A percentile compares a stretch with the other conserved stretches of the same genome.
These are phyloP conservation scores for Ogataea siamensis DNA, from an alignment of 805 yeast species.

Conservation along the genomic window DNA sequence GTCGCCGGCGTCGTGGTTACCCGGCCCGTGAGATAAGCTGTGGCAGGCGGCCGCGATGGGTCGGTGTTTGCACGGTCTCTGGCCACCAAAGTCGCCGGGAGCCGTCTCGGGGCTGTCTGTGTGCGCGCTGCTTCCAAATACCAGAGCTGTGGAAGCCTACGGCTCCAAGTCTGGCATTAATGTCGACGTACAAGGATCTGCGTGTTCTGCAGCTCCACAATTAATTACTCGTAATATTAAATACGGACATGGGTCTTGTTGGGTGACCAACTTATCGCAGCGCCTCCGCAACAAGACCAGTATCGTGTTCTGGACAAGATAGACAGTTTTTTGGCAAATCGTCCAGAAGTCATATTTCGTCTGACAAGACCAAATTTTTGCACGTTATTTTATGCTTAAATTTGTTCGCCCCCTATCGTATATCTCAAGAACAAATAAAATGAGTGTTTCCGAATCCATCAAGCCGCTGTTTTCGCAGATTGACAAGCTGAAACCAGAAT, in stretches of 20 bases:
- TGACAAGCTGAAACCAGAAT: slow-evolving; percentile 71
- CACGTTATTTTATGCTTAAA: slow-evolving; percentile 8
- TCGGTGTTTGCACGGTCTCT: too few relatives aligned
- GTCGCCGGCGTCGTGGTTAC: background rate
- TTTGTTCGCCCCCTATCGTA: slow-evolving; percentile 13
- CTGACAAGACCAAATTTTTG: background rate
- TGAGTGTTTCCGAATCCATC: slow-evolving; percentile 31
- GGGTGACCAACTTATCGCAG: too few relatives aligned
- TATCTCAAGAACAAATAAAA: slow-evolving; percentile 8
- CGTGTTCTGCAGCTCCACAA: too few relatives aligned
- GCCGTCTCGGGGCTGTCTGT: too few relatives aligned
- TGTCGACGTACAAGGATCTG: too few relatives aligned
- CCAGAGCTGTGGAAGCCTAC: too few relatives aligned
- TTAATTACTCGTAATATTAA: too few relatives aligned
- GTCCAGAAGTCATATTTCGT: background rate
- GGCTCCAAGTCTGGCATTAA: too few relatives aligned
- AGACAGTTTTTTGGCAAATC: background rate
- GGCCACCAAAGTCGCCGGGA: too few relatives aligned
- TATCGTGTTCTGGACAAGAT: background rate
- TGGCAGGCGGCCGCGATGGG: slow-evolving; percentile 1
- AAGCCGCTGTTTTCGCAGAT: slow-evolving; percentile 53
- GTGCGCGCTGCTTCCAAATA: background rate
- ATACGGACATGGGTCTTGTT: too few relatives aligned
- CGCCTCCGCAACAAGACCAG: too few relatives aligned
- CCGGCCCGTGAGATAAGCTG: background rate